Percentiles rank a stretch among this genome's conserved stretches.
These are phyloP conservation scores for Neurospora tetrasperma DNA, from an alignment of 495 filamentous ascomycete genomes.

Conservation along the genomic window DNA sequence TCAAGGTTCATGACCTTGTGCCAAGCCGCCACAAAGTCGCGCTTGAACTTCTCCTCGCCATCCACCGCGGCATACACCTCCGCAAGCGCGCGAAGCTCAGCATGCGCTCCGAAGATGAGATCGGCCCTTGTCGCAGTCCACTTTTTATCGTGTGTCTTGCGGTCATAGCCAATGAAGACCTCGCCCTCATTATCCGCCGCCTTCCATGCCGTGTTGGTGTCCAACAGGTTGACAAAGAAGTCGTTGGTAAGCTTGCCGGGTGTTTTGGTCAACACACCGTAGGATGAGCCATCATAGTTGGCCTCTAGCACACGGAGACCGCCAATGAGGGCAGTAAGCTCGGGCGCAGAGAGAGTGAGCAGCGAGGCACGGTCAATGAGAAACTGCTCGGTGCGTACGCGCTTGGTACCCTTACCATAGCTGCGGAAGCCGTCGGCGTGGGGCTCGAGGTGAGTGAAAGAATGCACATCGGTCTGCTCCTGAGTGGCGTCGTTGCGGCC, in stretches of 20 bases:
- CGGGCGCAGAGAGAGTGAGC: conserved; percentile 55
- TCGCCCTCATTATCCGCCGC: conserved; percentile 35
- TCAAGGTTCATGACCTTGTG: conserved; percentile 63
- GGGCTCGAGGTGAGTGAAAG: conserved; percentile 53
- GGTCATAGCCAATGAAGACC: conserved; percentile 51
- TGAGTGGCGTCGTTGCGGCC: conserved; percentile 43
- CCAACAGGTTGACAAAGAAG: conserved; percentile 66
- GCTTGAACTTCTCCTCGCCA: conserved; percentile 49
- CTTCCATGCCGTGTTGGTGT: conserved; percentile 55
- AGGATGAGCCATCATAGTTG: conserved; percentile 54
- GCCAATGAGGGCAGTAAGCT: conserved; percentile 56
- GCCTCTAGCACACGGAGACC: conserved; percentile 54
- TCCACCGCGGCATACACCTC: conserved; percentile 53
- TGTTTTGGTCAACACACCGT: conserved; percentile 52
- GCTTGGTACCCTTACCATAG: conserved; percentile 49
- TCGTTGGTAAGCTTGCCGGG: conserved; percentile 62
- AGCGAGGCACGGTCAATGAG: conserved; percentile 59
- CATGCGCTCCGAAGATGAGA: conserved; percentile 58
- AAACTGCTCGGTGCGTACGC: conserved; percentile 52
- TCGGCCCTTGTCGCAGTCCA: conserved; percentile 61
- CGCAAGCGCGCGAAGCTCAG: conserved; percentile 57
- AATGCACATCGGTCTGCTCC: conserved; percentile 54
- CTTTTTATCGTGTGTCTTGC: conserved; percentile 54
- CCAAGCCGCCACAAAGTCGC: conserved; percentile 62
- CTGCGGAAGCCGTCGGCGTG: conserved; percentile 62